A percentile compares a stretch with the other conserved stretches of the same genome.
These are phyloP conservation scores for Fistulinella prunicolor DNA, from an alignment of 768 basidiomycete species.

Conservation along the genomic window DNA sequence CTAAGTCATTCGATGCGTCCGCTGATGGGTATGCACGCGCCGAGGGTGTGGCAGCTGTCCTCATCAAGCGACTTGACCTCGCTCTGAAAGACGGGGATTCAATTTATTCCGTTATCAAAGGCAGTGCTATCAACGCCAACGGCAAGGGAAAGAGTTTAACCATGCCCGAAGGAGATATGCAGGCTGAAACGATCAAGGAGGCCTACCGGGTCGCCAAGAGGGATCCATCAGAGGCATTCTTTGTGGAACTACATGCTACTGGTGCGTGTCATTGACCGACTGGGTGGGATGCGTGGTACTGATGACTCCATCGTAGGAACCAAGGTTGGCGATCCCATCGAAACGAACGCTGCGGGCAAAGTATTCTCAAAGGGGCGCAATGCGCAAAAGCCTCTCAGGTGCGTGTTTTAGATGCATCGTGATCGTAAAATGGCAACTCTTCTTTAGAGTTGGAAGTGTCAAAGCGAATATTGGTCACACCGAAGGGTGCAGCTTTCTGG, in stretches of 20 bases:
- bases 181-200: slow-evolving; percentile 32
- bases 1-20: slow-evolving; percentile 31
- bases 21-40: slow-evolving; percentile 33
- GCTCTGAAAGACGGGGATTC: slow-evolving; percentile 30
- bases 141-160: slow-evolving; percentile 36
- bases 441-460: slow-evolving; percentile 25
- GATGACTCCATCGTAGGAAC: slow-evolving; percentile 26
- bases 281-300: not conserved
- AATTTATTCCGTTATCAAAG: slow-evolving; percentile 31
- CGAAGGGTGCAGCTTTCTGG: slow-evolving; percentile 33
- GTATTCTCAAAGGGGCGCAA: slow-evolving; percentile 28
- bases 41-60: slow-evolving; percentile 31
- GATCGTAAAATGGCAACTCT: not conserved
- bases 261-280: slow-evolving; percentile 16
- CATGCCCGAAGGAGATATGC: slow-evolving; percentile 34
- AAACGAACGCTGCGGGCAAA: slow-evolving; percentile 47
- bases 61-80: slow-evolving; percentile 34
- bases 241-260: slow-evolving; percentile 51
- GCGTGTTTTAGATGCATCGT: not conserved
- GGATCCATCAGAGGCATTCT: slow-evolving; percentile 42
- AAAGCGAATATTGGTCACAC: slow-evolving; percentile 27
- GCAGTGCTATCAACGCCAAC: slow-evolving; percentile 33
- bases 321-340: slow-evolving; percentile 47
- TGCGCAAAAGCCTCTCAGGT: slow-evolving; percentile 19
- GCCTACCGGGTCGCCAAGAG: slow-evolving; percentile 29